Evolutionary conservation across 2,329 filamentous ascomycete genomes (phyloP).

Genomic region (Cladophialophora yegresii): DNA sequence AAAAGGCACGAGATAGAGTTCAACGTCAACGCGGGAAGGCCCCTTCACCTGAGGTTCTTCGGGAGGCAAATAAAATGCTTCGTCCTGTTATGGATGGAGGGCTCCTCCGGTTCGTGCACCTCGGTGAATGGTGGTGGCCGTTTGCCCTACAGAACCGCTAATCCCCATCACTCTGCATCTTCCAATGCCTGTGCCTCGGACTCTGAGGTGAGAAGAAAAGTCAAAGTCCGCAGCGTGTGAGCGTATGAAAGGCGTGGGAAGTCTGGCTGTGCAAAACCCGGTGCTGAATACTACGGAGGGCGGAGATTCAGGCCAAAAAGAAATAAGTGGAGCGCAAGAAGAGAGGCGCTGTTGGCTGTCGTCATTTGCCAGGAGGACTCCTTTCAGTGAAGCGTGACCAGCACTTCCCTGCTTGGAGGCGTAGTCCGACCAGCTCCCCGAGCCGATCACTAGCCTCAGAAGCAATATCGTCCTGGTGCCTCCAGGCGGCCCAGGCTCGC

Average conservation of each 20-base stretch:
- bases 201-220: conserved; percentile 18
- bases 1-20: not conserved
- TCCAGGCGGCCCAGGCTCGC: too few species aligned
- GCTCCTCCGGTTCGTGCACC: not conserved
- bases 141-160: not conserved
- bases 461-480: conserved; percentile 5
- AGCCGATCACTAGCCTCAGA: conserved; percentile 12
- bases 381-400: not conserved
- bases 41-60: not conserved
- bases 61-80: conserved; percentile 15
- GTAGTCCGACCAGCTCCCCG: not conserved
- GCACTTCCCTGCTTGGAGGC: conserved; percentile 7
- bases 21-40: not conserved
- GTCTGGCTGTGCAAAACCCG: conserved; percentile 2
- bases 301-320: conserved; percentile 14
- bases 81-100: not conserved
- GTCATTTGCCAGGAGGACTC: conserved; percentile 6
- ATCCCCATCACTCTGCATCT: conserved; percentile 9
- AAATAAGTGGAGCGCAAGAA: conserved; percentile 13
- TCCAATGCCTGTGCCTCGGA: conserved; percentile 5
- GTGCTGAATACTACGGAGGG: conserved; percentile 20
- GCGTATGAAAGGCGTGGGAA: not conserved
- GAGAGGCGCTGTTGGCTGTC: conserved; percentile 14
- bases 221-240: not conserved
- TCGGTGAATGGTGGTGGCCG: not conserved